These are phyloP conservation scores for Cercospora sp. DNA, from an alignment of 2,329 filamentous ascomycete genomes.

Conservation along the genomic window DNA sequence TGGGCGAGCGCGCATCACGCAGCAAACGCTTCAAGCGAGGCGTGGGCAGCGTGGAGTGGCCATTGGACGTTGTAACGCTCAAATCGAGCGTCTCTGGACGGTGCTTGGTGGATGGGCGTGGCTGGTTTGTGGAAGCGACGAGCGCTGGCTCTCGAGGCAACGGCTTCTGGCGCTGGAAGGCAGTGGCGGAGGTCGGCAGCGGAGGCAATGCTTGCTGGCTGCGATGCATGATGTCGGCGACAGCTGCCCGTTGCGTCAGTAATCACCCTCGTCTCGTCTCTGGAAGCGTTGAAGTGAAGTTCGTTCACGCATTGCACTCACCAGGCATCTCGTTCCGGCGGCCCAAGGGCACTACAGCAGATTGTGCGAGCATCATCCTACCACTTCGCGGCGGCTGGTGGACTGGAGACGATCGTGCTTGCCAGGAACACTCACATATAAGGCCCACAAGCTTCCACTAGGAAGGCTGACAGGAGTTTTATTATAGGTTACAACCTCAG, in stretches of 20 bases:
- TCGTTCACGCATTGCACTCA: neutral
- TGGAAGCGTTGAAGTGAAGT: neutral
- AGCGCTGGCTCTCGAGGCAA: neutral
- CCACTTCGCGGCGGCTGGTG: slow-evolving; percentile 26
- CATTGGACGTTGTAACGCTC: slow-evolving; percentile 27
- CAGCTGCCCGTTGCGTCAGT: neutral
- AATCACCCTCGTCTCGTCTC: neutral
- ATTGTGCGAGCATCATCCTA: slow-evolving; percentile 18
- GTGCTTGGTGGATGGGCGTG: slow-evolving; percentile 16
- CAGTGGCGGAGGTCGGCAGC: neutral
- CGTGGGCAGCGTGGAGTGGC: slow-evolving; percentile 28
- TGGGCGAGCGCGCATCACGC: slow-evolving; percentile 23
- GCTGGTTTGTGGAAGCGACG: neutral
- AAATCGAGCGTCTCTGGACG: slow-evolving; percentile 30
- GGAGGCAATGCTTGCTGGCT: neutral
- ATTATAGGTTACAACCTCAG: neutral
- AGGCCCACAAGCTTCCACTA: neutral
- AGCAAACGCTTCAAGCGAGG: slow-evolving; percentile 31
- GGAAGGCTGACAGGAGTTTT: neutral
- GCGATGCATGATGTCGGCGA: neutral
- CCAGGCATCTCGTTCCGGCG: neutral
- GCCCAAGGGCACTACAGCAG: neutral
- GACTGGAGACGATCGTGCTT: slow-evolving; percentile 11
- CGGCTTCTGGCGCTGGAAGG: slow-evolving; percentile 5
- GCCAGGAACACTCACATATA: neutral